Base-by-base conservation (phyloP, 306 rosid species). In the Calophaca sinica region DNA sequence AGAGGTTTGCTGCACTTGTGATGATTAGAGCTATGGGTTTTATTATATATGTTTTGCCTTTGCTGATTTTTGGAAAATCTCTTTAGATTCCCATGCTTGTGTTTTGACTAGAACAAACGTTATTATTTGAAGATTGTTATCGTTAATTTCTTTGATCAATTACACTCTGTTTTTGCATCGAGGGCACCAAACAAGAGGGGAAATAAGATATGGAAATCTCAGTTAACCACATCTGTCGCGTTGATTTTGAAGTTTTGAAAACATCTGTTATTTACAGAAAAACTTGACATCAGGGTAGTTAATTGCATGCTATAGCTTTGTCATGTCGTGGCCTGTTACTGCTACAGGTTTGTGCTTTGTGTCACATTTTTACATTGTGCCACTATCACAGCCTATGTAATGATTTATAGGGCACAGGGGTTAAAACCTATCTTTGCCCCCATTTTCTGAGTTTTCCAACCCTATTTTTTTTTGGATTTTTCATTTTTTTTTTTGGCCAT, bases 1-100 rank as follows among this genome's bases (percentile, higher is more conserved):
- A 20, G 74, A 76, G n/a, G 36, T 36, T 73, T 79, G 41, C 38
- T 73, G 13, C 54, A 39, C 4, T 15, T 3, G 10, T 73, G 62
- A 36, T 54, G 58, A 62, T 42, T 68, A 3, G 66, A n/a, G n/a
- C n/a, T n/a, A n/a, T n/a, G n/a, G n/a, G n/a, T n/a, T n/a, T n/a
- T n/a, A n/a, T n/a, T n/a, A n/a, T n/a, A n/a, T n/a, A n/a, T n/a
- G 36, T 59, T 29, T 28, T 71, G 45, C 31, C 51, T 42, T 9
- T 70, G 46, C 9, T 48, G 57, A 29, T 36, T 11, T 32, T 42
- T 33, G 20, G 54, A n/a, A 9, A 74, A 7, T 55, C 9, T 65
- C 10, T 52, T 48, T 69, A 32, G 62, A 32, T 33, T 79, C 53
- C 9, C 38, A 20, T 55, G 41, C 3, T 12, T 20, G 10, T 72